These are phyloP conservation scores for Erodium trifolium DNA, from an alignment of 441 rosid genomes.

Conservation along the genomic window DNA sequence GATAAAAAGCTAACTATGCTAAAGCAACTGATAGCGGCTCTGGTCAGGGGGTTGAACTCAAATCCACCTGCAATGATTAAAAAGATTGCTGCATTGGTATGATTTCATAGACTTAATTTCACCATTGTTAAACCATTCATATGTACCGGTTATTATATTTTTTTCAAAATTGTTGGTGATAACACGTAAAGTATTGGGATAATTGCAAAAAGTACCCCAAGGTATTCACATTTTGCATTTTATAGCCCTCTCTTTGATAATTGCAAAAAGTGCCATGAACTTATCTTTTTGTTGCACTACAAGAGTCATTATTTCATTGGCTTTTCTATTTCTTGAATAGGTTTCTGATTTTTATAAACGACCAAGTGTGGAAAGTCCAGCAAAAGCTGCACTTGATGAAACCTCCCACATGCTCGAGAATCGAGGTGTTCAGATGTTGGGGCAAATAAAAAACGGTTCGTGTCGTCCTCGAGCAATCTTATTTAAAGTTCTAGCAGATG, in stretches of 20 bases:
- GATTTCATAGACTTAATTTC: slow-evolving; percentile 15
- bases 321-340: slow-evolving; percentile 32
- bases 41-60: slow-evolving; percentile 79
- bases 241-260: too few species aligned
- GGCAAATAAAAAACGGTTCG: slow-evolving; percentile 89
- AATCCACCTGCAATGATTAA: slow-evolving; percentile 84
- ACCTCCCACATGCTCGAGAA: slow-evolving; percentile 57
- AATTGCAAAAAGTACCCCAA: too few species aligned
- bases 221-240: too few species aligned
- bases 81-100: slow-evolving; percentile 95
- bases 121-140: slow-evolving; percentile 10
- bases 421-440: slow-evolving; percentile 75
- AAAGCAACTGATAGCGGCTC: slow-evolving; percentile 72
- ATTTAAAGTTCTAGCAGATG: slow-evolving; percentile 92
- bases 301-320: slow-evolving; percentile 7
- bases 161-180: too few species aligned
- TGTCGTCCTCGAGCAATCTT: slow-evolving; percentile 94
- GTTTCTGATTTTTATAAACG: slow-evolving; percentile 90
- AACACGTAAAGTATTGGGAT: too few species aligned
- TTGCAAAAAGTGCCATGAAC: too few species aligned
- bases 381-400: slow-evolving; percentile 74
- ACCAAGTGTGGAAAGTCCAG: slow-evolving; percentile 72
- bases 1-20: slow-evolving; percentile 88
- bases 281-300: too few species aligned
- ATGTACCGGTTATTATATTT: neutral